Percentiles rank a stretch among this genome's conserved stretches.
Conservation (phyloP, 2,329 filamentous ascomycete genomes). For the Beauveria sp. region DNA sequence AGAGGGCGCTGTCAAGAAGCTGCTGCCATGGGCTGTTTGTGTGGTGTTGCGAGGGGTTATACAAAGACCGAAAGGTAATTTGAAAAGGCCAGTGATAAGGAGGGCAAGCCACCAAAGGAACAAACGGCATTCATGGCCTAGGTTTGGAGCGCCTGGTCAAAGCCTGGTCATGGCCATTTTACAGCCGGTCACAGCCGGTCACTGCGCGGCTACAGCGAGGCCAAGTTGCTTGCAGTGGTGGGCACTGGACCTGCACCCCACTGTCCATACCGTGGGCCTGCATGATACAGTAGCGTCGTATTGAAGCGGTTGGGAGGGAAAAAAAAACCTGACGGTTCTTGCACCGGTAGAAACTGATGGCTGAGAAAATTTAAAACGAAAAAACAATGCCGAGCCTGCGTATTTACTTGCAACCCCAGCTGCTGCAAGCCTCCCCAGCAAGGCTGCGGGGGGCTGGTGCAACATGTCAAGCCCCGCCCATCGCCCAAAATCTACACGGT, state of each 20-base stretch:
- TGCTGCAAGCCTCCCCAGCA: neutral
- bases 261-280: neutral
- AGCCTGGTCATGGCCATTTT: no score
- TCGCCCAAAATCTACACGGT: conserved; percentile 7
- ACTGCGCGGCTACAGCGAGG: neutral
- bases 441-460: neutral
- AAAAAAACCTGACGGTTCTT: neutral
- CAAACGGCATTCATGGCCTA: no score
- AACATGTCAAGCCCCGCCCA: neutral
- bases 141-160: no score
- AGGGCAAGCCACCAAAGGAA: no score
- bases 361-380: neutral
- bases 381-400: neutral
- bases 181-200: neutral
- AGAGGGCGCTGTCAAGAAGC: neutral
- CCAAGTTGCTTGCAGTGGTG: neutral
- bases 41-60: no score
- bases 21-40: neutral
- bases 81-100: no score
- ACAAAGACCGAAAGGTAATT: no score
- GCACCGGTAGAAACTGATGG: neutral
- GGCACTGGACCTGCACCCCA: neutral
- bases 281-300: neutral
- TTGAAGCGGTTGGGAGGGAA: neutral
- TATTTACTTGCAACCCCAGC: no score